Evolutionary conservation across 192 early-diverging fungal species (phyloP).

Genomic region (Spinellus fusiger): DNA sequence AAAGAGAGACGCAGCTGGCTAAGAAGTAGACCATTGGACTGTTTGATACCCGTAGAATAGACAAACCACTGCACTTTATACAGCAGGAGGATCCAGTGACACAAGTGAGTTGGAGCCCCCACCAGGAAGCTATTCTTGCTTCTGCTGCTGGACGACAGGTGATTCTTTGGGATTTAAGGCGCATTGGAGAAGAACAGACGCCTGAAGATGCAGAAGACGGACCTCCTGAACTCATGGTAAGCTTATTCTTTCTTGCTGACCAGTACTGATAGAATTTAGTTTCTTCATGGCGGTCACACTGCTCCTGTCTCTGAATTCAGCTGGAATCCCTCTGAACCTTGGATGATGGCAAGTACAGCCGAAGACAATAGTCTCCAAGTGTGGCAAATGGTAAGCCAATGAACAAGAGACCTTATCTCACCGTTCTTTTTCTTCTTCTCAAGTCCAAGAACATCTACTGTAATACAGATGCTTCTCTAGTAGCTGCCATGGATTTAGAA

Average conservation of each 20-base stretch:
- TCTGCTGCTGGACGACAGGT: conserved; percentile 88
- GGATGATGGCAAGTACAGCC: conserved; percentile 90
- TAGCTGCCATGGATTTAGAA: conserved; percentile 26
- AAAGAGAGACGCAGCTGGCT: not conserved
- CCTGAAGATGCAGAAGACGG: conserved; percentile 98
- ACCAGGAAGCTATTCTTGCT: conserved; percentile 85
- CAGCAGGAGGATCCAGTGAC: conserved; percentile 92
- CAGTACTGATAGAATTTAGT: conserved; percentile 40
- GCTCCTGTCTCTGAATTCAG: conserved; percentile 91
- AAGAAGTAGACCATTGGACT: conserved; percentile 74
- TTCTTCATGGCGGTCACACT: conserved; percentile 97
- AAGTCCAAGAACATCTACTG: conserved; percentile 34
- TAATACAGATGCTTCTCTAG: conserved; percentile 18
- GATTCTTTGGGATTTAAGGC: conserved; percentile 91
- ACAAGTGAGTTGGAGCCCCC: conserved; percentile 90
- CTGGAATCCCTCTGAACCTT: conserved; percentile 92
- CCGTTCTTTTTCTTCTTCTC: conserved; percentile 5
- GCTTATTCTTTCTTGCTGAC: not conserved
- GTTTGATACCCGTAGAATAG: conserved; percentile 95
- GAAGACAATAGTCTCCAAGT: conserved; percentile 98
- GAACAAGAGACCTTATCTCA: not conserved
- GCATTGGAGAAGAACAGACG: conserved; percentile 96
- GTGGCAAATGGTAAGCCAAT: conserved; percentile 87
- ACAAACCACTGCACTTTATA: conserved; percentile 77
- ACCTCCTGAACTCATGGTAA: conserved; percentile 89